These are phyloP conservation scores for Aspergillus ustus DNA, from an alignment of 2,329 filamentous ascomycete genomes.

Conservation along the genomic window DNA sequence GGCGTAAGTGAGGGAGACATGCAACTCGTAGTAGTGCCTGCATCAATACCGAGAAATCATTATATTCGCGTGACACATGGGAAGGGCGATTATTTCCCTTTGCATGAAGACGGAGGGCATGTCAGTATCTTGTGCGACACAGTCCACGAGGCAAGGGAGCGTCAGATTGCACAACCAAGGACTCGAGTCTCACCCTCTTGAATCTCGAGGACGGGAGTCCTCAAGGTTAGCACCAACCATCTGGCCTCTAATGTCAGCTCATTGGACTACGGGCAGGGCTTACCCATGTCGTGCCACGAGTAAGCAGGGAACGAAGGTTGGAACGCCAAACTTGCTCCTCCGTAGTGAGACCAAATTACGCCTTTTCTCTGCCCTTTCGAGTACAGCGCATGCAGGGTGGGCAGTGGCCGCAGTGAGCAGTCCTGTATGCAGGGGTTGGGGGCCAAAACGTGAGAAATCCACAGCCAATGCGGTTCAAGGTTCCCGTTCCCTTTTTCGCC, in stretches of 20 bases:
- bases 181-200: not conserved
- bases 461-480: not conserved
- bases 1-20: not conserved
- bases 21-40: not conserved
- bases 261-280: not conserved
- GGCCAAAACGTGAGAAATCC: not conserved
- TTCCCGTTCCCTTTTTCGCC: not conserved
- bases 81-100: not conserved
- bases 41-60: not conserved
- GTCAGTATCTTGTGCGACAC: slow-evolving; percentile 6
- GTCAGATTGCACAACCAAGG: not conserved
- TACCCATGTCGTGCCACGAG: not conserved
- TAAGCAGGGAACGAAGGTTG: not conserved
- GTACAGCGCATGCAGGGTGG: not conserved
- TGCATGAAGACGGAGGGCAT: not conserved
- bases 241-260: not conserved
- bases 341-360: not conserved
- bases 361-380: not conserved
- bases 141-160: slow-evolving; percentile 7
- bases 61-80: not conserved
- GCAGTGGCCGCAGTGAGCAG: too few relatives aligned
- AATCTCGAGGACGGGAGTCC: not conserved
- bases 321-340: not conserved
- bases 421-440: not conserved
- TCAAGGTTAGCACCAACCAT: not conserved